These are phyloP conservation scores for Hylodesmum podocarpum DNA, from an alignment of 306 rosid species.

Conservation along the genomic window DNA sequence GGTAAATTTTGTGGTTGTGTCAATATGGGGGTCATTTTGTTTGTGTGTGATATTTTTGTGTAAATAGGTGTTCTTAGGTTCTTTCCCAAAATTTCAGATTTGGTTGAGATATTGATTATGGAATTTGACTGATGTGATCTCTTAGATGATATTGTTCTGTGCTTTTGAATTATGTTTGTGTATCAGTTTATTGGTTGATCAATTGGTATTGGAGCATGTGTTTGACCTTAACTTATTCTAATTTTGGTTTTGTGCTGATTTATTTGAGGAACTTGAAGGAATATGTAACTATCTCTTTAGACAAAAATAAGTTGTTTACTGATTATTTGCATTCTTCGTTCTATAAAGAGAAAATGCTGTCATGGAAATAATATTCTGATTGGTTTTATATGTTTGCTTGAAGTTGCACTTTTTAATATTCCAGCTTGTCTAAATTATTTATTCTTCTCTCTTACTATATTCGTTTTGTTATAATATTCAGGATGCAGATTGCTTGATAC, in stretches of 20 bases:
- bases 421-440: background rate
- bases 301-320: background rate
- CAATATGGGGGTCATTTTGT: background rate
- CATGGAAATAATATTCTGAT: background rate
- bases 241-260: background rate
- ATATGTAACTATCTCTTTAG: background rate
- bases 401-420: background rate
- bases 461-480: background rate
- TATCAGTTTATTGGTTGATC: conserved; percentile 10
- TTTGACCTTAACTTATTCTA: background rate
- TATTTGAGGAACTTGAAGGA: background rate
- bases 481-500: conserved; percentile 8
- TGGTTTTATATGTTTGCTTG: conserved; percentile 11
- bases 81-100: conserved; percentile 10
- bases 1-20: background rate
- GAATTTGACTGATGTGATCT: conserved; percentile 11
- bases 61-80: background rate
- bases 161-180: background rate
- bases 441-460: background rate
- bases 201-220: background rate
- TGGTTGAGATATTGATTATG: conserved; percentile 12
- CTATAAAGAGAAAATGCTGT: background rate
- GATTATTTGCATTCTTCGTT: background rate
- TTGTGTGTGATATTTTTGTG: background rate
- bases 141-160: background rate